Evolutionary conservation across 148 eudicot species (phyloP).

Genomic region (Amaranthus palmeri): DNA sequence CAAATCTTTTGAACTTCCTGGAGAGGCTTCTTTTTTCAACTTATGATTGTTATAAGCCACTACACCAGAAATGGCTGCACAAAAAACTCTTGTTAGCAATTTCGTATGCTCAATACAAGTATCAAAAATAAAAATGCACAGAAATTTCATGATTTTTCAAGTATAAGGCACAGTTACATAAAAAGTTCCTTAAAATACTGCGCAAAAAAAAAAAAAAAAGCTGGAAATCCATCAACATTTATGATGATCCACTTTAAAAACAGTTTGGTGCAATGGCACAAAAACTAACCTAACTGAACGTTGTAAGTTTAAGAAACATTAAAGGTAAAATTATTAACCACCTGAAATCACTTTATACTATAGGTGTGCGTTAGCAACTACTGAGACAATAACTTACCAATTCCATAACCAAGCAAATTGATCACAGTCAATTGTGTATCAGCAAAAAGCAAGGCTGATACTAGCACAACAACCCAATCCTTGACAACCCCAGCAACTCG

Average conservation of each 20-base stretch:
- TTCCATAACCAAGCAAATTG: conserved; percentile 88
- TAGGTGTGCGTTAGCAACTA: background rate
- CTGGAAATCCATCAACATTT: background rate
- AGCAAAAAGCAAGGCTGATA: conserved; percentile 92
- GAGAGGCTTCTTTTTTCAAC: conserved; percentile 71
- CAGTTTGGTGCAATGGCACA: background rate
- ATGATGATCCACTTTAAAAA: background rate
- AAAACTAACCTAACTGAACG: background rate
- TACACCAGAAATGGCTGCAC: conserved; percentile 94
- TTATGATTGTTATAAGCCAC: conserved; percentile 88
- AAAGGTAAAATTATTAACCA: background rate
- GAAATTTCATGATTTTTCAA: background rate
- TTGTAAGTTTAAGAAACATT: background rate
- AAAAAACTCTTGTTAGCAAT: conserved; percentile 18
- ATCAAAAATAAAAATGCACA: background rate
- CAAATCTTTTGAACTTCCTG: conserved; percentile 36
- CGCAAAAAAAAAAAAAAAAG: background rate
- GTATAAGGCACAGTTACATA: background rate
- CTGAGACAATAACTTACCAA: conserved; percentile 44
- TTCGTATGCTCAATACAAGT: background rate
- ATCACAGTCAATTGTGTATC: conserved; percentile 85
- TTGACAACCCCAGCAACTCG: conserved; percentile 99
- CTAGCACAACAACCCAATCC: conserved; percentile 97
- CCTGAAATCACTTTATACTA: background rate
- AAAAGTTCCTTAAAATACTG: background rate